Base-by-base conservation (phyloP, 495 filamentous ascomycete species). In the Lichina pygmaea region DNA sequence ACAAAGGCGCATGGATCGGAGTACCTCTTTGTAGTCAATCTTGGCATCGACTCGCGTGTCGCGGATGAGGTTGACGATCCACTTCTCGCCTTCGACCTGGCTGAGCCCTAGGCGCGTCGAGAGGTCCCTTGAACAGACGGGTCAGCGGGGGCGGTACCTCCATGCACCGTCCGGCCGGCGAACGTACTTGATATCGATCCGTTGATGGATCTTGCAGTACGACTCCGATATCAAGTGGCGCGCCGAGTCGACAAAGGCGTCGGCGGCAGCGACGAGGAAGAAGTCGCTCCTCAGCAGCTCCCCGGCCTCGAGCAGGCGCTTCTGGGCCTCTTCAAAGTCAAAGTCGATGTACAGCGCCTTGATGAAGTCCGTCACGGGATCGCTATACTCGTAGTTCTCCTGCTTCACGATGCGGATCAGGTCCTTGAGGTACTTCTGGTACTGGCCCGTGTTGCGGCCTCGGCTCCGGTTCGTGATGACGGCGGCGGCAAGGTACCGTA, bases 201-300 rank as follows among this genome's bases (percentile, higher is more conserved):
- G 72, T 50, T 93, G 82, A 62, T 94, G 89, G 57, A 97, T 97
- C 72, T 95, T 95, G 80, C 91, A 95, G 69, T 97, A 95, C 58
- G 71, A 78, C 67, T 97, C 89, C 8, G 86, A 95, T 60, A 97
- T 94, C 44, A 95, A 64, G 65, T 95, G 89, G 52, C 89, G 68
- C 37, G 89, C 89, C 44, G 82, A 76, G 55, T 97, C 91, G 49
- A 97, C 82, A 55, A 97, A 97, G 13, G 74, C 68, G 56, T 93
- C 86, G 9, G 84, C 76, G 6, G 81, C 68, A 34, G 73, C 73
- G 43, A 78, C 73, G 32, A 95, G 72, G 77, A 97, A 97, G 73
- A 95, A 94, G 62, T 97, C 89, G 51, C 77, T 74, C 50, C 79
- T 78, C 36, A 93, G 66, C 42, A 97, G 80, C 58, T 89, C 80